A percentile compares a stretch with the other conserved stretches of the same genome.
Evolutionary conservation across 306 rosid genomes (phyloP).

Genomic region (Quercus rubra): DNA sequence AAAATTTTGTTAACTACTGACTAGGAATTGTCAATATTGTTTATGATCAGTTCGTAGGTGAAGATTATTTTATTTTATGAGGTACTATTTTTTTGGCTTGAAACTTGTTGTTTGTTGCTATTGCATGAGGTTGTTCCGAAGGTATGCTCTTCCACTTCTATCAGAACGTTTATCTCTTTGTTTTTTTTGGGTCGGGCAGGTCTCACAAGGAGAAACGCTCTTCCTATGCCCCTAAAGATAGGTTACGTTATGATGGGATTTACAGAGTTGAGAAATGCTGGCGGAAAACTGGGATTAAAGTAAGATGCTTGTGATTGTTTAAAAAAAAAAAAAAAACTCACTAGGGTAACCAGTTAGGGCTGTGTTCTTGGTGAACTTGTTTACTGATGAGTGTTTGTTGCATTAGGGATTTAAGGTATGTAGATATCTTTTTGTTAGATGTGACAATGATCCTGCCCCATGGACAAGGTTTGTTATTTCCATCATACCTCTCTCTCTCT

Average conservation of each 20-base stretch:
- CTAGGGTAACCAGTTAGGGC: no score
- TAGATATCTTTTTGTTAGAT: slow-evolving; percentile 69
- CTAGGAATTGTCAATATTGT: no score
- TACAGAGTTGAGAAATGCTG: slow-evolving; percentile 87
- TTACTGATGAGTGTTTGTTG: slow-evolving; percentile 4
- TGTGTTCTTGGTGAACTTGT: neutral
- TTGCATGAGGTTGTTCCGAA: neutral
- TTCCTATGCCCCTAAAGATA: slow-evolving; percentile 66
- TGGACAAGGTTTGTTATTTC: slow-evolving; percentile 56
- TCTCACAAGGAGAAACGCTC: slow-evolving; percentile 81
- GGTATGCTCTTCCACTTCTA: neutral
- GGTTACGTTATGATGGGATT: slow-evolving; percentile 75
- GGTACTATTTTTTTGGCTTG: neutral
- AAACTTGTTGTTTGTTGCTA: no score
- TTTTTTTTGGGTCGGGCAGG: slow-evolving; percentile 20
- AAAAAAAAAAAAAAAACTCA: neutral
- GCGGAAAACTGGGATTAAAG: slow-evolving; percentile 71
- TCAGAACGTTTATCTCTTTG: neutral
- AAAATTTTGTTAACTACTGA: neutral
- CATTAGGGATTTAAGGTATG: slow-evolving; percentile 69
- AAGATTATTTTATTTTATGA: neutral
- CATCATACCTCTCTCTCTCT: neutral
- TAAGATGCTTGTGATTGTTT: neutral
- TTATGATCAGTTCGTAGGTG: neutral
- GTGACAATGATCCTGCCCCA: slow-evolving; percentile 87